Percentiles rank a stretch among this genome's conserved stretches.
Conservation (phyloP, 2,329 filamentous ascomycete species). For the Cladobotryum protrusum region DNA sequence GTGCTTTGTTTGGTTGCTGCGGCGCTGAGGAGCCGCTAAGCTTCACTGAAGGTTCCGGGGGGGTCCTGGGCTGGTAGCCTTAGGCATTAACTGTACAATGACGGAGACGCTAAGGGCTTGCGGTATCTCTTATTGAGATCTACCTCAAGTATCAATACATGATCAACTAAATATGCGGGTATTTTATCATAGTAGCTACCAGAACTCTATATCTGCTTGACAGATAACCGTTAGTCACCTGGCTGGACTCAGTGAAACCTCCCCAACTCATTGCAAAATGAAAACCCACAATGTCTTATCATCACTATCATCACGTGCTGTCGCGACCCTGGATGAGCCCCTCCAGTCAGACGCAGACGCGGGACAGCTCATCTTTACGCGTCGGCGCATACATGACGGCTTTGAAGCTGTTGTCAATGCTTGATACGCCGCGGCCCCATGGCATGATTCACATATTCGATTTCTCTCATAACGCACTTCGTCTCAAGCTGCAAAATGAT, state of each 20-base stretch:
- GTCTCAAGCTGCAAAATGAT: background rate
- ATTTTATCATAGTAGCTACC: too few species aligned
- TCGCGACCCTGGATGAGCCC: background rate
- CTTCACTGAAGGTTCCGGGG: slow-evolving; percentile 2
- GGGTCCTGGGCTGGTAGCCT: slow-evolving; percentile 4
- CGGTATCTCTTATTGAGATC: background rate
- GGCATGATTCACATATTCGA: background rate
- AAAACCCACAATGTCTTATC: background rate
- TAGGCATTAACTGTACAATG: slow-evolving; percentile 4
- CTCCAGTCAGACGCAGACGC: background rate
- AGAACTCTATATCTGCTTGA: too few species aligned
- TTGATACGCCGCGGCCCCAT: background rate
- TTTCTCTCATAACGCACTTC: too few species aligned
- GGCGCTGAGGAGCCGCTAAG: slow-evolving; percentile 9
- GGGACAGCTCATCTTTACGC: background rate
- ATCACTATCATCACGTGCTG: background rate
- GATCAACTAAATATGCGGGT: background rate
- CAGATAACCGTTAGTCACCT: too few species aligned
- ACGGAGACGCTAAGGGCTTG: background rate
- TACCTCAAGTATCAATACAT: background rate
- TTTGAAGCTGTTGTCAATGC: background rate
- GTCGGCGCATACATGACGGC: background rate
- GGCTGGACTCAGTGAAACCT: too few species aligned
- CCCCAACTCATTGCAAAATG: background rate
- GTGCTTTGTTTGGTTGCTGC: slow-evolving; percentile 3